Evolutionary conservation across 495 filamentous ascomycete species (phyloP), one percentile per base, ranked within the genome.

Genomic region (Tricharina praecox): DNA sequence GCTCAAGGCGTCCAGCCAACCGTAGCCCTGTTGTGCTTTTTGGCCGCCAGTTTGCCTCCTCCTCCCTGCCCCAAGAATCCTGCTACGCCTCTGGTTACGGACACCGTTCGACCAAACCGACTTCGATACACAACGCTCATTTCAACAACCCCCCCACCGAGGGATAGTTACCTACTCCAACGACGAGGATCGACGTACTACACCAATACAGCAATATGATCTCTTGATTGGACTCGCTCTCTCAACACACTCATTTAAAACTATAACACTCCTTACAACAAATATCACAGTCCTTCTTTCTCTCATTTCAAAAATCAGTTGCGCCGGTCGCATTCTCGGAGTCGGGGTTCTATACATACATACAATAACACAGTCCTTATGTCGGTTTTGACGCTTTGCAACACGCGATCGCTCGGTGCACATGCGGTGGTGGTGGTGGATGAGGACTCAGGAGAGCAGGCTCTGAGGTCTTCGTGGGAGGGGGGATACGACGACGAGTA

Each of bases 361-460:
- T 9, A 23, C 41, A 44, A 13, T 11, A 18, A 40, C 37, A 40
- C 18, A 11, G 11, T 44, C 41, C n/a, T 19, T 15, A 58, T 58
- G 55, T 50, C 50, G 46, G 50, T 46, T 37, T 40, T 58, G 38
- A 59, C 50, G 9, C 43, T 53, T 43, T 50, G 50, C 47, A 51
- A 50, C 24, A 51, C 48, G 26, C 44, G 45, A 21, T 48, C 50
- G 32, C 54, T 58, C 36, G 54, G 55, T 23, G 48, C 58, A 36
- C 50, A 58, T 50, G 46, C 58, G 21, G 41, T 44, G 4, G 41
- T 24, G 9, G 46, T 58, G 21, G 41, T 44, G 4, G 41, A 44
- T 3, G 8, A 24, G 23, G 41, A 44, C 18, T 8, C 18, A 23
- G 41, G 25, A 25, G 25, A 15, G n/a, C 19, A 23, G 23, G 41